These are phyloP conservation scores for Neofusicoccum ribis DNA, from an alignment of 2,329 filamentous ascomycete genomes.

Conservation along the genomic window DNA sequence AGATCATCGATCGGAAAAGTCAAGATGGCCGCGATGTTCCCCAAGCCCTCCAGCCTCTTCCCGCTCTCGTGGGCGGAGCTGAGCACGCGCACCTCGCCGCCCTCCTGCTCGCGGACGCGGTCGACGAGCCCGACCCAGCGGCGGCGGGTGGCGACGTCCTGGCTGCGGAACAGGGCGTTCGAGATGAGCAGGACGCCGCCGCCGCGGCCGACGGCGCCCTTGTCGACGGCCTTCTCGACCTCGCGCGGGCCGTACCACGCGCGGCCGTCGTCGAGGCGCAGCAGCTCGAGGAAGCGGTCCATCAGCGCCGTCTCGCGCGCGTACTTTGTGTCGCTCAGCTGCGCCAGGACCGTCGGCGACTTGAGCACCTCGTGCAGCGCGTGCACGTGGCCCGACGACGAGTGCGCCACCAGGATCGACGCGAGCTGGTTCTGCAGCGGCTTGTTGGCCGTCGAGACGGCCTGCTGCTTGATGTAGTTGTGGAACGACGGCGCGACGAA, in stretches of 20 bases:
- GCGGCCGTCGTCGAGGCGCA: conserved; percentile 81
- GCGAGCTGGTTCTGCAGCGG: conserved; percentile 63
- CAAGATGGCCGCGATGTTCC: conserved; percentile 84
- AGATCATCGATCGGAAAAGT: conserved; percentile 85
- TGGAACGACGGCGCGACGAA: conserved; percentile 83
- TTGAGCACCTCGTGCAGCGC: conserved; percentile 84
- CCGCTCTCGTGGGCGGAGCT: conserved; percentile 96
- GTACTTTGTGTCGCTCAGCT: conserved; percentile 85
- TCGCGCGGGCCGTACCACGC: conserved; percentile 89
- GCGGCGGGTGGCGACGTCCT: conserved; percentile 73
- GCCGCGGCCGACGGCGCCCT: conserved; percentile 84
- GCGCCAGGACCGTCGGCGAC: conserved; percentile 72
- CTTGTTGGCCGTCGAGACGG: conserved; percentile 71
- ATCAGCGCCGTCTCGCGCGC: conserved; percentile 79
- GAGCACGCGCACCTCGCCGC: conserved; percentile 83
- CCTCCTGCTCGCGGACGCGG: conserved; percentile 74
- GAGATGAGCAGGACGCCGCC: conserved; percentile 84
- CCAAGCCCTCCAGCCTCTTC: conserved; percentile 76
- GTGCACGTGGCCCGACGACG: conserved; percentile 82
- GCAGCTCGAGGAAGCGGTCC: conserved; percentile 75
- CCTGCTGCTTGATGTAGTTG: conserved; percentile 65
- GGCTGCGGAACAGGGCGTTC: conserved; percentile 81
- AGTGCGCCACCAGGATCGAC: conserved; percentile 73
- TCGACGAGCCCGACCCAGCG: conserved; percentile 86
- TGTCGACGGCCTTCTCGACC: conserved; percentile 77